Base-by-base conservation (phyloP, 1,139 yeast genomes). In the Saccharomyces uvarum region DNA sequence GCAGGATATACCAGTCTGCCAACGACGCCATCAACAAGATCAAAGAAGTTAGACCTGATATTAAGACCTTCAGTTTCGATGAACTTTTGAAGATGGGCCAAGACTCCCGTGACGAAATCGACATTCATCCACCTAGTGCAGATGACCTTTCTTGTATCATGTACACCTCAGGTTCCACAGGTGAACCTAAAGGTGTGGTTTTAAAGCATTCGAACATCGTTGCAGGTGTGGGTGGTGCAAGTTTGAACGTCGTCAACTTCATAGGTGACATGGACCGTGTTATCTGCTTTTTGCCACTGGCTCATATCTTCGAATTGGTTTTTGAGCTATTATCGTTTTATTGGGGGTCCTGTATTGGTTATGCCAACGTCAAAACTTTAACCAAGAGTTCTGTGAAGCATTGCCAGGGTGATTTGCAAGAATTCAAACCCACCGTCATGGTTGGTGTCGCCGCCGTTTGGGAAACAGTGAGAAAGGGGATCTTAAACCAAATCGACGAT, bases 381-480 rank as follows among this genome's bases (percentile, higher is more conserved):
- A 84, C 96, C 29, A 96, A 88, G 62, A 76, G 79, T 1, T 88
- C 95, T 2, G 83, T 88, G 67, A 84, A 81, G 68, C 87, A 93
- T 75, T 91, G 97, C 75, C 75, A 80, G 56, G 93, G 97, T 63
- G 99, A 93, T 70, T 81, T 93, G 75, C 81, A 80, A 56, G 89
- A 87, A 68, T 88, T 89, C 74, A 79, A 82, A 71, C 99, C 99
- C 57, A 86, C 97, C 6, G 74, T 93, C 63, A 88, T 93, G 97
- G 97, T 90, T 61, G 99, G 97, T 71, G 99, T 95, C 57, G 98
- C 98, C 19, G 97, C 99, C 2, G 98, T 93, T 56, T 93, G 97
- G 96, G 99, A 93, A 76, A 80, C 86, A 33, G 91, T 93, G 58
- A 86, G 95, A 73, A 93, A 93, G 76, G 99, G 99, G 54, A 87